Conservation (phyloP, 768 basidiomycete genomes). For the Inosperma sp. region DNA sequence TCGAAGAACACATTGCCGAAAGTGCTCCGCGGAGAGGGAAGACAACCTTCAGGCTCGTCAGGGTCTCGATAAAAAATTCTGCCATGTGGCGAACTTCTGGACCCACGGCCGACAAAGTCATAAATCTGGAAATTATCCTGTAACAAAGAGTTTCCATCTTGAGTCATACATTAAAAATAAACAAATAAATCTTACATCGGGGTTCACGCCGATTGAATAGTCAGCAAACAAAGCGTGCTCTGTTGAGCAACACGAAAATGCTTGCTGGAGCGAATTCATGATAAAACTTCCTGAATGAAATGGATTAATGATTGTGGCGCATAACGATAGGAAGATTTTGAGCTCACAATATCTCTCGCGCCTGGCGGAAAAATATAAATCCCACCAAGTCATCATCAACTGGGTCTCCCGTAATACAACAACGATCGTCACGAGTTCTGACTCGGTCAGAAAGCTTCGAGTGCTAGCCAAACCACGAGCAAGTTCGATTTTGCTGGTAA, state of each 20-base stretch:
- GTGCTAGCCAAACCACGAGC: neutral
- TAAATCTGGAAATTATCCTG: constrained; percentile 7
- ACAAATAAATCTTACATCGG: neutral
- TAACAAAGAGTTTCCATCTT: neutral
- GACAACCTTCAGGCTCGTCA: constrained; percentile 2
- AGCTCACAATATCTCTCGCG: neutral
- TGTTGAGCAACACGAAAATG: neutral
- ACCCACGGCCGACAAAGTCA: constrained; percentile 2
- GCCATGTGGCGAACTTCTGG: constrained; percentile 2
- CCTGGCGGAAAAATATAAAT: neutral
- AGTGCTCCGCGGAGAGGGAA: neutral
- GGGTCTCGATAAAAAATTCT: constrained; percentile 3
- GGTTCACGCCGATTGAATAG: constrained; percentile 7
- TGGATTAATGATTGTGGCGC: neutral
- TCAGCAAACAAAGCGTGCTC: neutral
- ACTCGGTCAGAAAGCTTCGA: constrained; percentile 3
- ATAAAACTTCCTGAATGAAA: neutral
- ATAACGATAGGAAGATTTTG: neutral
- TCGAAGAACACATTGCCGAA: constrained; percentile 5
- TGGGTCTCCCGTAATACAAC: neutral
- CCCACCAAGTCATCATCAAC: constrained; percentile 1
- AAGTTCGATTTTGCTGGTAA: constrained; percentile 1
- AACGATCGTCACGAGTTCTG: constrained; percentile 2
- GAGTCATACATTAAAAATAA: neutral
- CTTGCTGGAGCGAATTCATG: neutral